phyloP scores from a whole-genome alignment of 164 flowering plant species.

The Tetracentron sinense region DNA sequence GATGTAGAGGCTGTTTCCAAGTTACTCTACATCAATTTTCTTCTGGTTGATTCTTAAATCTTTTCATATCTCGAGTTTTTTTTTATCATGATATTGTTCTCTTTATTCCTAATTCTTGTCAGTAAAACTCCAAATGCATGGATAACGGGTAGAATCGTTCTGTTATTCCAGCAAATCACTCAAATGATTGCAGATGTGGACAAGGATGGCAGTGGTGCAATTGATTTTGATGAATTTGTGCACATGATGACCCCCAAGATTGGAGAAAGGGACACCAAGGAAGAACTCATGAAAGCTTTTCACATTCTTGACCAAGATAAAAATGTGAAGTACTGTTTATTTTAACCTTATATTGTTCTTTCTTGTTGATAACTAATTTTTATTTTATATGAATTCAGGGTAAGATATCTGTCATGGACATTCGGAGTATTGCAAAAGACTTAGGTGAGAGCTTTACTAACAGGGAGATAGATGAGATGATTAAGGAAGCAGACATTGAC shows the following conservation, averaged over 20 bases:
- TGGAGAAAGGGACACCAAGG: constrained; percentile 93
- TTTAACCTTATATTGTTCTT: not conserved
- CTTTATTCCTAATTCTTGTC: not conserved
- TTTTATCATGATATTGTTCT: not conserved
- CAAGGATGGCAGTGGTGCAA: constrained; percentile 98
- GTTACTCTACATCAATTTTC: not conserved
- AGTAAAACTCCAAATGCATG: not conserved
- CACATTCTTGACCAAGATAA: constrained; percentile 79
- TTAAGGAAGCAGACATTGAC: constrained; percentile 82
- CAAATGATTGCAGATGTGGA: constrained; percentile 98
- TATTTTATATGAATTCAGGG: constrained; percentile 46
- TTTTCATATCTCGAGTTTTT: not conserved
- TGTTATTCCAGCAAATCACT: constrained; percentile 74
- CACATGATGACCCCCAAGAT: constrained; percentile 98
- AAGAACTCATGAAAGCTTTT: constrained; percentile 92
- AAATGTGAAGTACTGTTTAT: constrained; percentile 41
- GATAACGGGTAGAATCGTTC: constrained; percentile 9
- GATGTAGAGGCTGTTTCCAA: not conserved
- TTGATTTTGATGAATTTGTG: constrained; percentile 90
- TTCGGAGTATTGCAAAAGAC: constrained; percentile 62
- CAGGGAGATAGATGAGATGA: constrained; percentile 73
- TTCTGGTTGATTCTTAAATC: not conserved
- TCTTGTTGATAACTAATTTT: constrained; percentile 13
- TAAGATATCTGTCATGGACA: constrained; percentile 76
- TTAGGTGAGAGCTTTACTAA: constrained; percentile 68